Conservation (phyloP, 2,329 filamentous ascomycete genomes). For the Colletotrichum aenigma region DNA sequence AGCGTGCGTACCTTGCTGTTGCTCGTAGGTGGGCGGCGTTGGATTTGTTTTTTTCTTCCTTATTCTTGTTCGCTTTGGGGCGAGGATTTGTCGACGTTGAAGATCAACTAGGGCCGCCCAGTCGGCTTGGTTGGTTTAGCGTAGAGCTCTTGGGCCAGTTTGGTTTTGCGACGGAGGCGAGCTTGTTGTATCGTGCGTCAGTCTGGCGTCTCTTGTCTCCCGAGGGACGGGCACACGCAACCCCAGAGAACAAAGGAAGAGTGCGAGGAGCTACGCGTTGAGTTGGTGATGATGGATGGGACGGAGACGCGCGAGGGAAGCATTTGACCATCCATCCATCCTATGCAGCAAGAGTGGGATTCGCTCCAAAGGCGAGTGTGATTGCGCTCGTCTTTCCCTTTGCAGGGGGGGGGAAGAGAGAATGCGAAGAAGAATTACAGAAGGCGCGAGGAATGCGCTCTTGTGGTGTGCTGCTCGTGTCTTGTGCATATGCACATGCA, state of each 20-base stretch:
- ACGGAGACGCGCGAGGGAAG: background rate
- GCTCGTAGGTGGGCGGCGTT: background rate
- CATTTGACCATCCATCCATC: background rate
- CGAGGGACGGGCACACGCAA: background rate
- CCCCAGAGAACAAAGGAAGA: conserved; percentile 10
- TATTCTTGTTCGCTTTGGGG: background rate
- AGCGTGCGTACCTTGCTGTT: conserved; percentile 5
- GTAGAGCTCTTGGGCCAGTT: background rate
- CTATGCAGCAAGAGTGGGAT: background rate
- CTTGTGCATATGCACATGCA: conserved; percentile 14
- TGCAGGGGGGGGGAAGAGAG: conserved; percentile 2
- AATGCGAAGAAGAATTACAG: conserved; percentile 13
- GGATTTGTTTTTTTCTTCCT: background rate
- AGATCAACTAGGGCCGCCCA: conserved; percentile 13
- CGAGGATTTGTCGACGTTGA: conserved; percentile 9
- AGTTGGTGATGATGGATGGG: background rate
- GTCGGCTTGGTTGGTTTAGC: background rate
- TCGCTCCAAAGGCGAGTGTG: background rate
- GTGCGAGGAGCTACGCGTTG: background rate
- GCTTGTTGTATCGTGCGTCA: conserved; percentile 17
- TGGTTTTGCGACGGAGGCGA: conserved; percentile 11
- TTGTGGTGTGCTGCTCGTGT: background rate
- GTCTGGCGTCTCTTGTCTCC: conserved; percentile 13
- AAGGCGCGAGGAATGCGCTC: conserved; percentile 12
- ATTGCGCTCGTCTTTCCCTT: background rate